A percentile compares a stretch with the other conserved stretches of the same genome.
Evolutionary conservation across 495 filamentous ascomycete species (phyloP).

Genomic region (Penicillium diatomitis): DNA sequence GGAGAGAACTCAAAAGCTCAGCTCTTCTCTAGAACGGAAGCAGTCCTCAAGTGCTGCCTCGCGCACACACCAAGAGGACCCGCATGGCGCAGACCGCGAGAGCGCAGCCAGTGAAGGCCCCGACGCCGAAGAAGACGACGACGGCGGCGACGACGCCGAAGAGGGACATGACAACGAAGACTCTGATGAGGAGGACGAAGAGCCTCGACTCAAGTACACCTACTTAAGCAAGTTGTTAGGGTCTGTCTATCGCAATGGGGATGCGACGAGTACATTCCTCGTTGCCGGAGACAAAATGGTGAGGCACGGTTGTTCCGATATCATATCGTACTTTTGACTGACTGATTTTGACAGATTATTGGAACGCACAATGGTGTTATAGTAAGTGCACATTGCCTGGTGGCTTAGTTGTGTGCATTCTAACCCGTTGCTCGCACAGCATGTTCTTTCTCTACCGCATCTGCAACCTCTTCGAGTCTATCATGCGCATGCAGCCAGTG

Average conservation of each 20-base stretch:
- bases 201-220: constrained; percentile 88
- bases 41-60: constrained; percentile 12
- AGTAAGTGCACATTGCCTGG: constrained; percentile 45
- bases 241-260: constrained; percentile 82
- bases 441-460: constrained; percentile 73
- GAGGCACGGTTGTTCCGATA: constrained; percentile 10
- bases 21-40: constrained; percentile 14
- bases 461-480: constrained; percentile 75
- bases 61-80: constrained; percentile 12
- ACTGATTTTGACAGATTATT: constrained; percentile 52
- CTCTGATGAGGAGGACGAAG: constrained; percentile 84
- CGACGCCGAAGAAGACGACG: constrained; percentile 25
- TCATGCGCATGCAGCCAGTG: constrained; percentile 82
- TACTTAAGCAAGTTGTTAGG: constrained; percentile 71
- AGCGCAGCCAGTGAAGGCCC: constrained; percentile 18
- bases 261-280: constrained; percentile 82
- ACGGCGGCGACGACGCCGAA: constrained; percentile 36
- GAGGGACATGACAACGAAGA: constrained; percentile 40
- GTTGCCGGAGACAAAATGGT: constrained; percentile 97
- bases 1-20: constrained; percentile 11
- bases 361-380: constrained; percentile 97
- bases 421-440: constrained; percentile 41
- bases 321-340: neutral
- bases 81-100: constrained; percentile 11
- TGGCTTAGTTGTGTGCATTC: constrained; percentile 1